Conservation (phyloP, 2,329 filamentous ascomycete genomes). For the Simplicillium aogashimaense region DNA sequence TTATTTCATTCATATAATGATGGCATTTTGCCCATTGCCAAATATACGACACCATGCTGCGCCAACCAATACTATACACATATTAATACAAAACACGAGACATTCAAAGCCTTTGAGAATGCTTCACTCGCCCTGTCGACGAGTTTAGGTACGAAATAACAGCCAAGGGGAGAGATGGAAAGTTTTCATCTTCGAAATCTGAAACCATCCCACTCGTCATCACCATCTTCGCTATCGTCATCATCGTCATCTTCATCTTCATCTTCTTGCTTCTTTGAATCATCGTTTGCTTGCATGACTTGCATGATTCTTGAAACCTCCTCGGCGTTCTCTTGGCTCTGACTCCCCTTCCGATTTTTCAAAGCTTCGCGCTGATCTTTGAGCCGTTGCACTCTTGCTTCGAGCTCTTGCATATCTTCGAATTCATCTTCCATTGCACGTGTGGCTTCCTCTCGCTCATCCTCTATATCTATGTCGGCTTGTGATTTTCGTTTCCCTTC, state of each 20-base stretch:
- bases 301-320: constrained; percentile 5
- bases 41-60: no score
- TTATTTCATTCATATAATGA: no score
- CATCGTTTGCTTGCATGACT: constrained; percentile 7
- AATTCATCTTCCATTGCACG: constrained; percentile 67
- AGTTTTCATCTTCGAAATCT: constrained; percentile 25
- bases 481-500: constrained; percentile 42
- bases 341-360: constrained; percentile 24
- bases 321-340: constrained; percentile 12
- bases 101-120: no score
- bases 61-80: no score
- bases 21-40: no score
- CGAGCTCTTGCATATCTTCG: constrained; percentile 73
- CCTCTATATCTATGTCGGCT: constrained; percentile 45
- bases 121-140: not conserved
- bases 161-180: no score
- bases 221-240: constrained; percentile 37
- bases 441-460: constrained; percentile 67
- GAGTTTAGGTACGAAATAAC: not conserved
- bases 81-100: no score
- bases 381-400: constrained; percentile 57
- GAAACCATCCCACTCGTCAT: constrained; percentile 52
- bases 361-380: constrained; percentile 64
- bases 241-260: constrained; percentile 38
- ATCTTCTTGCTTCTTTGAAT: constrained; percentile 22